Percentiles rank a stretch among this genome's conserved stretches.
Evolutionary conservation across 2,329 filamentous ascomycete genomes (phyloP).

Genomic region (Fusarium torulosum): DNA sequence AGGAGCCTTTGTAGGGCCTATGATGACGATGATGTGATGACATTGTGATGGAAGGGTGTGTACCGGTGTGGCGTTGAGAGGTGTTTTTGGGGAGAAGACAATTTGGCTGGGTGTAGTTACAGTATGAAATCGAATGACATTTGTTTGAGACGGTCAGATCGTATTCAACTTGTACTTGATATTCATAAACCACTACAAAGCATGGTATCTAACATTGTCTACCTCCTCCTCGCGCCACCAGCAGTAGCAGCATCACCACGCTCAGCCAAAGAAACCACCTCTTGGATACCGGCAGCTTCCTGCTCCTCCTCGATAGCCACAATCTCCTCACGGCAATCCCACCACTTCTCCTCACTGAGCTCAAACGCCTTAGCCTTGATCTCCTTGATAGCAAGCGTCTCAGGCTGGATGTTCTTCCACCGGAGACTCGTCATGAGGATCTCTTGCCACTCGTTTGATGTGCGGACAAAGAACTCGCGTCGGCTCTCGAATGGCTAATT

Average conservation of each 20-base stretch:
- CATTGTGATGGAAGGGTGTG: background rate
- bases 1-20: conserved; percentile 44
- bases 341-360: conserved; percentile 96
- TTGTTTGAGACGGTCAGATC: background rate
- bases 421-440: conserved; percentile 81
- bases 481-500: conserved; percentile 86
- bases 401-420: conserved; percentile 74
- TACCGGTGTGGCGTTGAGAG: conserved; percentile 12
- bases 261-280: conserved; percentile 89
- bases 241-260: conserved; percentile 66
- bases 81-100: background rate
- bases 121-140: background rate
- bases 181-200: background rate
- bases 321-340: conserved; percentile 96
- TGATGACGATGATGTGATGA: conserved; percentile 11
- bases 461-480: conserved; percentile 91
- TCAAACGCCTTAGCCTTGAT: conserved; percentile 92
- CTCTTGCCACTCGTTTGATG: conserved; percentile 91
- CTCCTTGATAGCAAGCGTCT: conserved; percentile 85
- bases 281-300: conserved; percentile 93
- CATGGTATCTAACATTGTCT: background rate
- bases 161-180: background rate
- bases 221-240: conserved; percentile 53
- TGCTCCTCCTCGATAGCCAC: conserved; percentile 93
- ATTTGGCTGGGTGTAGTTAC: background rate